Evolutionary conservation across 805 yeast genomes (phyloP), one percentile per base, ranked within the genome.

Genomic region (Starmera dryadoides): DNA sequence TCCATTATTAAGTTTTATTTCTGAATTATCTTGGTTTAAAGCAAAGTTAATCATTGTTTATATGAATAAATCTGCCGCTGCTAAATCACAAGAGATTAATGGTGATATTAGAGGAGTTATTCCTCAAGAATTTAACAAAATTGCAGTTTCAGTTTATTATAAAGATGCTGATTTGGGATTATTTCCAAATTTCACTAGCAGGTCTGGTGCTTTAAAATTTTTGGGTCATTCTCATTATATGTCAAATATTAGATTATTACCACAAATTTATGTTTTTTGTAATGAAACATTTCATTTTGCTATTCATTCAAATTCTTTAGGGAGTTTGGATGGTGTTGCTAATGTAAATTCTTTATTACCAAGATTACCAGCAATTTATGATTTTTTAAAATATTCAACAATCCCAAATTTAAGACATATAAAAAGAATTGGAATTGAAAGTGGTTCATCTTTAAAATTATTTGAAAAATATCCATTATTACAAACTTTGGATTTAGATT

Each of bases 401-500:
- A 4, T 53, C 7, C 56, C 56, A 4, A 46, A 49, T 18, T 30
- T 53, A 6, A 36, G 19, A 21, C 25, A 36, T 9, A 39, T 53
- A 6, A 37, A 35, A 5, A 52, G 47, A 4, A 39, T 52, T 12
- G 49, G 56, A 1, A 46, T 53, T 15, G 54, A 52, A 29, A 45
- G 48, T 32, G 58, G 56, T 1, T 3, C 39, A 1, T 36, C 41
- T 12, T 30, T 53, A 12, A 34, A 45, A 28, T 36, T 52, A 16
- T 53, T 53, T 43, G 50, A 45, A 17, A 38, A 33, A 12, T 53
- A 45, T 23, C 16, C 25, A 6, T 33, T 40, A 11, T 35, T 53
- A 30, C 41, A 45, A 14, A 29, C 22, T 2, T 30, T 53, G 15
- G 39, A 42, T 11, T 31, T 53, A 29, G 49, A 53, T 32, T 45